Evolutionary conservation across 2,329 filamentous ascomycete genomes (phyloP).

Genomic region (Talaromyces amestolkiae): DNA sequence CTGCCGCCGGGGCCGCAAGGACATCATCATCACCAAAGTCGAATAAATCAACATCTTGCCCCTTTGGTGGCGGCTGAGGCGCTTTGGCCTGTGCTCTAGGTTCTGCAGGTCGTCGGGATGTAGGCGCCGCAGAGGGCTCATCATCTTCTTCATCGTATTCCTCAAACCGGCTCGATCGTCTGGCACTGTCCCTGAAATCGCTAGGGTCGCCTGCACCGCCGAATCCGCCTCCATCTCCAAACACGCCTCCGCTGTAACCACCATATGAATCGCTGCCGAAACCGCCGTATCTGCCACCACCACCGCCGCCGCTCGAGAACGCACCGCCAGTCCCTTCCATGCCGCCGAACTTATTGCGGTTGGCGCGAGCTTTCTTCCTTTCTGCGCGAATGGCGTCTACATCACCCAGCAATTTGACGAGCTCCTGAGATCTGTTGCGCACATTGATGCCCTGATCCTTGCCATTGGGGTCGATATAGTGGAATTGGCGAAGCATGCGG

Average conservation of each 20-base stretch:
- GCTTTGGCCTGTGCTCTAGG: conserved; percentile 56
- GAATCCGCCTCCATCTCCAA: conserved; percentile 93
- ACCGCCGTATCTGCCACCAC: conserved; percentile 71
- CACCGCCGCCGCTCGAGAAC: conserved; percentile 55
- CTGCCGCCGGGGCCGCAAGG: conserved; percentile 30
- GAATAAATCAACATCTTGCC: conserved; percentile 88
- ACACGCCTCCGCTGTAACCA: conserved; percentile 72
- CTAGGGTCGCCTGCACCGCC: conserved; percentile 64
- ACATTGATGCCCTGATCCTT: conserved; percentile 99
- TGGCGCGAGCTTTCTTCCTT: conserved; percentile 82
- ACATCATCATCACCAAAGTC: conserved; percentile 78
- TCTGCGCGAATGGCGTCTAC: conserved; percentile 55
- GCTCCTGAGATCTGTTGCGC: conserved; percentile 90
- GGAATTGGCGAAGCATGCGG: conserved; percentile 98
- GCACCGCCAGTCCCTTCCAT: conserved; percentile 70
- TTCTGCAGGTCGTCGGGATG: conserved; percentile 42
- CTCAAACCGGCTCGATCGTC: conserved; percentile 75
- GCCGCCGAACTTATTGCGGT: conserved; percentile 92
- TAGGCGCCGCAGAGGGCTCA: conserved; percentile 54
- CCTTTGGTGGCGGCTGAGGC: conserved; percentile 69
- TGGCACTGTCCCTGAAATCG: conserved; percentile 66
- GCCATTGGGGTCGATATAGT: conserved; percentile 92
- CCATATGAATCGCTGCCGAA: conserved; percentile 82
- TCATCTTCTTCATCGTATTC: conserved; percentile 97
- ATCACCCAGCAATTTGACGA: conserved; percentile 88